Evolutionary conservation across 2,329 filamentous ascomycete genomes (phyloP).

Genomic region (Keithomyces neogunnii): DNA sequence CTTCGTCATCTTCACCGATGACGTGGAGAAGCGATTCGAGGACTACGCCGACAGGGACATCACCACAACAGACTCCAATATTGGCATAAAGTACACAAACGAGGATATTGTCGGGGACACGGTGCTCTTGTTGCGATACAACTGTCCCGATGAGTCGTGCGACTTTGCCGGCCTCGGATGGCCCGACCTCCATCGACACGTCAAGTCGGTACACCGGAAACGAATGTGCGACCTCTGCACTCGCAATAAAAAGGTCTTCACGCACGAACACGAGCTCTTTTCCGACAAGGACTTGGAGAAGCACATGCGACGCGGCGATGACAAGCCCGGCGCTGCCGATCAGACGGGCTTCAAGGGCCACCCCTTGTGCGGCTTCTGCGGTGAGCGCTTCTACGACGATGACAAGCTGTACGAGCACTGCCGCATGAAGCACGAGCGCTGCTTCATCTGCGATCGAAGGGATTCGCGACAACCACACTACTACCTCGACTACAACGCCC

Average conservation of each 20-base stretch:
- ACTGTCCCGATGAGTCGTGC: conserved; percentile 77
- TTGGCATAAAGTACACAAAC: conserved; percentile 87
- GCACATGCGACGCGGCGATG: conserved; percentile 86
- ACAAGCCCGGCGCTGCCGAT: conserved; percentile 78
- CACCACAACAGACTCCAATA: conserved; percentile 68
- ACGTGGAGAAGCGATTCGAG: conserved; percentile 71
- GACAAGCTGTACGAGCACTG: conserved; percentile 94
- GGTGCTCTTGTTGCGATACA: conserved; percentile 79
- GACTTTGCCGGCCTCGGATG: conserved; percentile 69
- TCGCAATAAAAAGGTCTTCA: conserved; percentile 95
- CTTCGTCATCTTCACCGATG: conserved; percentile 88
- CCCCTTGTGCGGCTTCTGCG: conserved; percentile 88
- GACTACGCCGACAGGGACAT: conserved; percentile 72
- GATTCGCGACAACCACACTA: conserved; percentile 73
- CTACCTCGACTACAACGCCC: conserved; percentile 76
- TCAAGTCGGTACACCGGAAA: conserved; percentile 73
- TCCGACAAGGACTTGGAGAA: conserved; percentile 69
- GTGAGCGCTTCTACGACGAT: conserved; percentile 85
- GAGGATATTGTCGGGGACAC: conserved; percentile 89
- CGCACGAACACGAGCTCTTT: conserved; percentile 94
- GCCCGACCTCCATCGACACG: conserved; percentile 60
- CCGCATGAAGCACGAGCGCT: conserved; percentile 86
- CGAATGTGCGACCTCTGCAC: conserved; percentile 88
- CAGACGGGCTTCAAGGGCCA: conserved; percentile 97
- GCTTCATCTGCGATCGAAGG: conserved; percentile 80